Evolutionary conservation across 2,329 filamentous ascomycete species (phyloP).

Genomic region (Teratosphaeriaceae sp.): DNA sequence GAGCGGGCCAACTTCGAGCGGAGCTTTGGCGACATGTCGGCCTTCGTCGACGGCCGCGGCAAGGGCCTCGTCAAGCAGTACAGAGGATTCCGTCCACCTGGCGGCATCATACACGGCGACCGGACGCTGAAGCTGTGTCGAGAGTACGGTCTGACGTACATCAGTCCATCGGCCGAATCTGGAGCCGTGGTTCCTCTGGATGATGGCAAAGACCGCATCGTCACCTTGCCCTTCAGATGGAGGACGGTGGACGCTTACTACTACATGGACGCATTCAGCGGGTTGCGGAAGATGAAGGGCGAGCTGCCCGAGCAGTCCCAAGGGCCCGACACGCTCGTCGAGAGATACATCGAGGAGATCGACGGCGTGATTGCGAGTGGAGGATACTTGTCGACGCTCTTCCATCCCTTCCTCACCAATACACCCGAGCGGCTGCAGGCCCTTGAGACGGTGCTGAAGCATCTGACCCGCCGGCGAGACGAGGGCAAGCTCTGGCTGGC

Average conservation of each 20-base stretch:
- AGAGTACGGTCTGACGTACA: constrained; percentile 24
- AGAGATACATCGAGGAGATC: constrained; percentile 19
- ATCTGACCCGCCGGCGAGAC: constrained; percentile 21
- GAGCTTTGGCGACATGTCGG: constrained; percentile 21
- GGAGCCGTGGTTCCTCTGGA: constrained; percentile 16
- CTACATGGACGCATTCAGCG: constrained; percentile 26
- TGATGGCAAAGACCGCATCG: constrained; percentile 14
- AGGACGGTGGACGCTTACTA: constrained; percentile 28
- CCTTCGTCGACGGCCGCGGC: constrained; percentile 10
- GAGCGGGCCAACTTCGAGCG: constrained; percentile 22
- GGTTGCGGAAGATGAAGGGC: constrained; percentile 23
- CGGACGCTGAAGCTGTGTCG: constrained; percentile 25
- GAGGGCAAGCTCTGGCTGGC: constrained; percentile 25
- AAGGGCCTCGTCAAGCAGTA: constrained; percentile 15
- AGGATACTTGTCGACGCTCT: constrained; percentile 25
- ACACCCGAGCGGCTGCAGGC: constrained; percentile 19
- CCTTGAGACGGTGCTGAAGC: constrained; percentile 21
- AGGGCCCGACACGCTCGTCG: constrained; percentile 15
- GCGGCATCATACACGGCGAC: constrained; percentile 25
- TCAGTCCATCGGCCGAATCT: constrained; percentile 27
- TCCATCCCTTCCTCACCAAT: constrained; percentile 28
- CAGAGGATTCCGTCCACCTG: constrained; percentile 27
- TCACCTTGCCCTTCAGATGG: constrained; percentile 25
- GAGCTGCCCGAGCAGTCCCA: constrained; percentile 15
- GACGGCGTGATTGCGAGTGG: constrained; percentile 23